phyloP scores from a whole-genome alignment of 192 early-diverging fungal genomes.

The Coemansia sp. region DNA sequence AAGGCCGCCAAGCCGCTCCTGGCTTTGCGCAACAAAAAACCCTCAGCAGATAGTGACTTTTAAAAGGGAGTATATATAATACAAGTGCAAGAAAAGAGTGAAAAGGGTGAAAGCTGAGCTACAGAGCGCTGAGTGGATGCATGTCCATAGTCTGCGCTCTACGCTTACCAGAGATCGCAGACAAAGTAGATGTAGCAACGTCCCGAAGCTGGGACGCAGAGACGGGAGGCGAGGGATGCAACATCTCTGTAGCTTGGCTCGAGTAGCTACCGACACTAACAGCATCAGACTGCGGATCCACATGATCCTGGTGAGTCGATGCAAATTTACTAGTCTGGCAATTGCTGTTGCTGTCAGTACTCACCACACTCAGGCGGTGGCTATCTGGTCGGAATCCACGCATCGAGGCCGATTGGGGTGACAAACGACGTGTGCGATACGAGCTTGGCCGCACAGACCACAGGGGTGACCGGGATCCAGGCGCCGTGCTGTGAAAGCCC shows the following conservation, averaged over 20 bases:
- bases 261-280: conserved; percentile 34
- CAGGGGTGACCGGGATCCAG: conserved; percentile 18
- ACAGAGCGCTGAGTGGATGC: conserved; percentile 2
- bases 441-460: conserved; percentile 21
- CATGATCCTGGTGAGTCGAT: conserved; percentile 7
- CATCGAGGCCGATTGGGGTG: conserved; percentile 39
- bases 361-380: conserved; percentile 36
- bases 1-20: conserved; percentile 50
- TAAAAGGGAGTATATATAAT: conserved; percentile 3
- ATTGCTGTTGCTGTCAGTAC: conserved; percentile 15
- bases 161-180: conserved; percentile 18
- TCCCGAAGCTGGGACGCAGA: conserved; percentile 5
- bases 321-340: conserved; percentile 12
- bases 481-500: conserved; percentile 36
- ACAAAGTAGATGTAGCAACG: background rate
- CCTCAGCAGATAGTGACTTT: background rate
- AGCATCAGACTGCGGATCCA: conserved; percentile 27
- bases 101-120: background rate
- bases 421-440: conserved; percentile 22
- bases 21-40: conserved; percentile 20
- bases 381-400: conserved; percentile 23
- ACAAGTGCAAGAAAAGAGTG: conserved; percentile 2
- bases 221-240: conserved; percentile 15
- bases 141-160: conserved; percentile 43
- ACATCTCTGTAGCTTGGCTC: conserved; percentile 27